Conservation (phyloP, 768 basidiomycete genomes). For the Lepiota brunneoincarnata region DNA sequence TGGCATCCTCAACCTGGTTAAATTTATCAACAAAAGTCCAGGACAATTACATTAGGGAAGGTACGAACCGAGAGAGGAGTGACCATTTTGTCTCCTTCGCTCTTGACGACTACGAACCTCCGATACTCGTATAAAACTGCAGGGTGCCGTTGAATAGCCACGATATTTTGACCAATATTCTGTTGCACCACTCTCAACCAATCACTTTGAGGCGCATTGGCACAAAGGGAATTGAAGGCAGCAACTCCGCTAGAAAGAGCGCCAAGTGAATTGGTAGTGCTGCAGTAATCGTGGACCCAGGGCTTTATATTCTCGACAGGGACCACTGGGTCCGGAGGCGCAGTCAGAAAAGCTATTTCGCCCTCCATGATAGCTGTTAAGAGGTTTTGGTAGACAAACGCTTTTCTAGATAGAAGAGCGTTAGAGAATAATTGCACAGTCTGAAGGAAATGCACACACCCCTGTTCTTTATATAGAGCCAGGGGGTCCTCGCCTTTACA, state of each 20-base stretch:
- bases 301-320: conserved; percentile 18
- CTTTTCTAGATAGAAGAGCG: conserved; percentile 26
- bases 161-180: conserved; percentile 48
- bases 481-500: conserved; percentile 39
- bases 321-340: conserved; percentile 37
- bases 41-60: neutral
- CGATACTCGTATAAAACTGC: conserved; percentile 57
- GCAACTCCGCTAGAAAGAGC: conserved; percentile 43
- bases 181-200: conserved; percentile 37
- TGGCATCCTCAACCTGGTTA: conserved; percentile 55
- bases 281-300: conserved; percentile 41
- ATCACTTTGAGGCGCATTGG: conserved; percentile 26
- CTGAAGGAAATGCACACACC: conserved; percentile 1
- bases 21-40: conserved; percentile 1
- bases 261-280: conserved; percentile 30
- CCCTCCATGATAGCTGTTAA: conserved; percentile 55
- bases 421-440: neutral
- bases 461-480: conserved; percentile 37
- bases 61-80: conserved; percentile 45
- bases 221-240: conserved; percentile 36
- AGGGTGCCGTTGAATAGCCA: conserved; percentile 60
- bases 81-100: conserved; percentile 27
- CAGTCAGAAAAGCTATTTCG: conserved; percentile 47
- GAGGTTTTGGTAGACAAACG: conserved; percentile 37
- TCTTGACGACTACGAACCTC: conserved; percentile 60